Evolutionary conservation across 164 flowering plant genomes (phyloP), one percentile per base, ranked within the genome.

Genomic region (Protea cynaroides): DNA sequence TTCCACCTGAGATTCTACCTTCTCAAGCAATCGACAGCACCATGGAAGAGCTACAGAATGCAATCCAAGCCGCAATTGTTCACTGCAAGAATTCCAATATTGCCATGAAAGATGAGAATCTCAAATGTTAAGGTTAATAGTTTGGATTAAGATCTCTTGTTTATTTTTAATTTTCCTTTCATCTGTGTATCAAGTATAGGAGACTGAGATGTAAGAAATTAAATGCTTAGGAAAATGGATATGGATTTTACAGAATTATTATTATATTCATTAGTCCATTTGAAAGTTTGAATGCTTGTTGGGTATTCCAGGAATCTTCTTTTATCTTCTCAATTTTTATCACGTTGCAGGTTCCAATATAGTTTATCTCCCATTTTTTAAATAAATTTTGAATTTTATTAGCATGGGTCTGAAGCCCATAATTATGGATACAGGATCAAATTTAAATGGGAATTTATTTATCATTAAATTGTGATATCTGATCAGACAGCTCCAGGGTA

Each of bases 51-150:
- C 68, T 93, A 64, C 98, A 93, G 72, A 82, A 85, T 64, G 97
- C 98, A 18, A 93, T 93, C 70, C 97, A 90, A 72, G 94, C 98
- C 47, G 98, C 98, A 14, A 93, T 93, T 74, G 90, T 96, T 64
- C 97, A 93, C 69, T 93, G 98, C 76, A 93, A 93, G 77, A 93
- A 89, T 25, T 93, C 98, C 69, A n/a, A n/a, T n/a, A 81, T 81
- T 69, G 78, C 86, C 0, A 60, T 60, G 12, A 65, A 70, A 56
- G 84, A 73, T 22, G 86, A 83, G 47, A 75, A 71, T 55, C 63
- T 71, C 68, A 67, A 69, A 58, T 69, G 62, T 5, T 29, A 56
- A 21, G 29, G 53, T 46, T 64, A 67, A 60, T 2, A 56, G 40
- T 64, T 47, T 50, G 44, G 55, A 60, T 40, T 40, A 25, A 25